phyloP scores from a whole-genome alignment of 139 green algal species.

The Raphidocelis subcapitata region DNA sequence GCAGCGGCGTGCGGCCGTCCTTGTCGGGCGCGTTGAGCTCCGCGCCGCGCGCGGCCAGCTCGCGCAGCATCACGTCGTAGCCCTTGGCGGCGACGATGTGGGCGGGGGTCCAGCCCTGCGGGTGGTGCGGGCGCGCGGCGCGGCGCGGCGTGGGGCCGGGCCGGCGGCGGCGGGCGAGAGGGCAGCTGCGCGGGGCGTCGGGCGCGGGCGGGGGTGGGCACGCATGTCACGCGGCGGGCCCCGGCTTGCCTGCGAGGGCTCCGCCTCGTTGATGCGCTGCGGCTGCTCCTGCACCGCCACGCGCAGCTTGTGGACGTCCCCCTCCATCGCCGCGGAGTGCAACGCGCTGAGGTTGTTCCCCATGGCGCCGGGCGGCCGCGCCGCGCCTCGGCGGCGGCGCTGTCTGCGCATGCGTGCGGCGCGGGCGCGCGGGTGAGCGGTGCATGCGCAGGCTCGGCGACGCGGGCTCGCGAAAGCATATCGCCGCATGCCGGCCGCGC shows the following conservation, averaged over 20 bases:
- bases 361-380: neutral
- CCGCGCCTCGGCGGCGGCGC: too few species aligned
- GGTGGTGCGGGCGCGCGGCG: neutral
- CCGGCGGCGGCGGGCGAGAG: neutral
- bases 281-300: constrained; percentile 19
- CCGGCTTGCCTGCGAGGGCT: constrained; percentile 9
- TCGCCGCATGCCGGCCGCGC: too few species aligned
- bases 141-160: neutral
- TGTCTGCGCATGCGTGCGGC: too few species aligned
- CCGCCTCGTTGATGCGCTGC: constrained; percentile 4
- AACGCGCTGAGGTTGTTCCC: constrained; percentile 8
- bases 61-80: constrained; percentile 28
- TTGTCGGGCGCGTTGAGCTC: constrained; percentile 33
- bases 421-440: too few species aligned
- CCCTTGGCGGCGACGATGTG: constrained; percentile 29
- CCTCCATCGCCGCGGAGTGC: constrained; percentile 17
- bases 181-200: neutral
- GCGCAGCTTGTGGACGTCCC: neutral
- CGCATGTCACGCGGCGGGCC: too few species aligned
- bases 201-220: neutral
- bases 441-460: too few species aligned
- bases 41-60: constrained; percentile 37
- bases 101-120: constrained; percentile 23
- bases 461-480: too few species aligned
- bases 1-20: constrained; percentile 49